phyloP scores from a whole-genome alignment of 1,284 basidiomycete genomes.

The Somion occarium region DNA sequence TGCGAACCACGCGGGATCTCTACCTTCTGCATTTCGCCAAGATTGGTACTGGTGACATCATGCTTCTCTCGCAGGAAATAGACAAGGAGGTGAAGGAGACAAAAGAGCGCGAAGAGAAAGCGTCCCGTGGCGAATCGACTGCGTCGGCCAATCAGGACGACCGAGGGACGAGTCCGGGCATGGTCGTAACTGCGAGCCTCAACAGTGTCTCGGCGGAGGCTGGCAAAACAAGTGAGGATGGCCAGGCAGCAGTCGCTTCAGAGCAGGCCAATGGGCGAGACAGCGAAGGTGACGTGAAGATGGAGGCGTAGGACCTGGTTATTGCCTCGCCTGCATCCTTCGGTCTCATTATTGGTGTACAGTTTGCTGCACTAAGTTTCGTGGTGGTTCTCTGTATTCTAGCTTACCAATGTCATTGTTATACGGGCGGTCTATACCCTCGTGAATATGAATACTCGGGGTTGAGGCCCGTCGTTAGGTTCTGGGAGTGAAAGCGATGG shows the following conservation, averaged over 20 bases:
- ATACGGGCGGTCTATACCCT: too few species aligned
- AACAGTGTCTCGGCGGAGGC: conserved; percentile 2
- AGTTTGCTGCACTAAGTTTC: too few species aligned
- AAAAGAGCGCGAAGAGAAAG: conserved; percentile 2
- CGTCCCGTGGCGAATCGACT: neutral
- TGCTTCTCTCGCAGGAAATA: conserved; percentile 60
- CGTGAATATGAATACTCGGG: too few species aligned
- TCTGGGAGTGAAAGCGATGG: neutral
- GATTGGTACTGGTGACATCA: conserved; percentile 73
- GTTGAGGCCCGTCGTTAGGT: too few species aligned
- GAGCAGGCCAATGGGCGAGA: conserved; percentile 16
- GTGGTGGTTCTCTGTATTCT: too few species aligned
- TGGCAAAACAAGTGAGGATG: conserved; percentile 3
- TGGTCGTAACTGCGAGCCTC: conserved; percentile 5
- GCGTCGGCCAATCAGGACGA: neutral
- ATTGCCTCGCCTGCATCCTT: too few species aligned
- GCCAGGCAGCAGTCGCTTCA: neutral
- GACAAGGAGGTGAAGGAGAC: conserved; percentile 50
- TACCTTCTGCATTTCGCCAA: conserved; percentile 69
- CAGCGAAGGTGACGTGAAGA: conserved; percentile 48
- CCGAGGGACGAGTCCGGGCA: neutral
- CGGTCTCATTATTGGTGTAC: too few species aligned
- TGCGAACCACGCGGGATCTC: conserved; percentile 67
- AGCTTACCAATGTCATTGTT: too few species aligned
- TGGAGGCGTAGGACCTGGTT: conserved; percentile 33